A percentile compares a stretch with the other conserved stretches of the same genome.
Conservation (phyloP, 345 rosid species). For the Atalantia buxifolia region DNA sequence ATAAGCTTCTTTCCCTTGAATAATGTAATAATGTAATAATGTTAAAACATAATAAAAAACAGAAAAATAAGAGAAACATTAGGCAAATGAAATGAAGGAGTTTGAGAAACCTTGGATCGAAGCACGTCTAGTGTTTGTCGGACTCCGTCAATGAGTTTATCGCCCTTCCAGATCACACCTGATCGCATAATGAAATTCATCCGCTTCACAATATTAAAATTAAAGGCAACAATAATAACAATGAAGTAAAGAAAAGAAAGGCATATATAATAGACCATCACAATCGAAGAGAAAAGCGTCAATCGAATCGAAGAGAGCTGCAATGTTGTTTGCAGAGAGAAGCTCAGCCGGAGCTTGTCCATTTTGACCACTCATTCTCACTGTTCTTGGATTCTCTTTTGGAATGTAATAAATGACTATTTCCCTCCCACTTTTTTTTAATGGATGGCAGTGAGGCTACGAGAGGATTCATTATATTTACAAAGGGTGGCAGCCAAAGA, state of each 20-base stretch:
- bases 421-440: no score
- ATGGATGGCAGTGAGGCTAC: no score
- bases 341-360: conserved; percentile 22
- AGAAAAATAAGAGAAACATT: not conserved
- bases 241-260: not conserved
- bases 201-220: not conserved
- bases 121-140: conserved; percentile 57
- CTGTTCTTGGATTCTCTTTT: no score
- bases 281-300: conserved; percentile 76
- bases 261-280: conserved; percentile 37
- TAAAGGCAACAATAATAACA: not conserved
- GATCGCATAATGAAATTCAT: not conserved
- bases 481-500: no score
- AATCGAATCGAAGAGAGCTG: conserved; percentile 51
- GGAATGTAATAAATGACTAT: no score
- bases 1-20: conserved; percentile 74
- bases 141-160: conserved; percentile 72
- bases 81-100: not conserved
- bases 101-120: conserved; percentile 55
- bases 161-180: conserved; percentile 98
- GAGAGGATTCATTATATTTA: no score
- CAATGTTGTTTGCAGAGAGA: conserved; percentile 33
- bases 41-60: not conserved
- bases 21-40: not conserved
- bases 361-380: not conserved